Conservation (phyloP, 2,329 filamentous ascomycete genomes). For the Aspergillus sp. region DNA sequence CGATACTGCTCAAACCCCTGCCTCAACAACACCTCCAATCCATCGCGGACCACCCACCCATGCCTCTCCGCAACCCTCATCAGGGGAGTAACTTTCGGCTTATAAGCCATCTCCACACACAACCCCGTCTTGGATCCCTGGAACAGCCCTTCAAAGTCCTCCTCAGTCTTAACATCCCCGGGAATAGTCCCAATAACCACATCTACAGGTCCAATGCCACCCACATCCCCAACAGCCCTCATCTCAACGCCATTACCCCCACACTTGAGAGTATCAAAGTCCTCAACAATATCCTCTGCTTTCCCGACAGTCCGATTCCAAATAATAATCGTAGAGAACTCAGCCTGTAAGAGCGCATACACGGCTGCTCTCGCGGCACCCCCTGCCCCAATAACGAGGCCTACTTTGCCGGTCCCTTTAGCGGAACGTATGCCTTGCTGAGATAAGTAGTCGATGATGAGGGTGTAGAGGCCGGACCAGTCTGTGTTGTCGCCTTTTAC, state of each 20-base stretch:
- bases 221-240: neutral
- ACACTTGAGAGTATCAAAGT: neutral
- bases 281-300: neutral
- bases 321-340: neutral
- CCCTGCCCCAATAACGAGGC: neutral
- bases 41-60: neutral
- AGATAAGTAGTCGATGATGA: neutral
- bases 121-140: neutral
- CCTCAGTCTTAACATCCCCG: neutral
- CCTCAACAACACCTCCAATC: slow-evolving; percentile 1
- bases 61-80: neutral
- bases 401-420: neutral
- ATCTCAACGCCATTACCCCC: too few relatives aligned
- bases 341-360: neutral
- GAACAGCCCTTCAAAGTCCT: neutral
- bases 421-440: neutral
- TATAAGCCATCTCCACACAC: slow-evolving; percentile 3
- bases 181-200: slow-evolving; percentile 1
- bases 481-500: neutral
- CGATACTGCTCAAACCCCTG: slow-evolving; percentile 1
- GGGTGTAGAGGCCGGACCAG: neutral
- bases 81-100: neutral
- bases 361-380: neutral
- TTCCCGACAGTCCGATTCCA: neutral
- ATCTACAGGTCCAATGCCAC: neutral